A percentile compares a stretch with the other conserved stretches of the same genome.
These are phyloP conservation scores for Fraxinus pennsylvanica DNA, from an alignment of 257 asterid genomes.

Conservation along the genomic window DNA sequence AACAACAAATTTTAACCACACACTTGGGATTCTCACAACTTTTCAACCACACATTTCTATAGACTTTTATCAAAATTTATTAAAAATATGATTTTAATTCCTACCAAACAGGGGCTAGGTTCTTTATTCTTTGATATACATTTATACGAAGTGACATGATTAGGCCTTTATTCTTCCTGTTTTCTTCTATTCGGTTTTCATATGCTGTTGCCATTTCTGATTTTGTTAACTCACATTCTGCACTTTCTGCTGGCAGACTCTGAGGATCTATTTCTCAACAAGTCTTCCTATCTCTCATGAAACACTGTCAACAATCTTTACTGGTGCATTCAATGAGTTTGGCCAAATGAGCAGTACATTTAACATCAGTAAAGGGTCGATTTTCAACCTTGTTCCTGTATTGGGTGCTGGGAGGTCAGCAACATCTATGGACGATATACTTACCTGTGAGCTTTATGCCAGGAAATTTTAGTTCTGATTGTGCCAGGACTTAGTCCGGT, in stretches of 20 bases:
- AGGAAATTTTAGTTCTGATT: constrained; percentile 44
- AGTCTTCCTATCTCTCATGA: constrained; percentile 45
- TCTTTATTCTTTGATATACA: too few species aligned
- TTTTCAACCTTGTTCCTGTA: constrained; percentile 75
- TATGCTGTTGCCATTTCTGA: constrained; percentile 2
- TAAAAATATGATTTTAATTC: too few species aligned
- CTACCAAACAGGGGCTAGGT: too few species aligned
- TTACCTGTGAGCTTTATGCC: constrained; percentile 81
- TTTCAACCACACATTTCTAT: too few species aligned
- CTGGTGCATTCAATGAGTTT: constrained; percentile 52
- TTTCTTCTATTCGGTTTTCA: background rate
- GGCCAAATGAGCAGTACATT: constrained; percentile 43
- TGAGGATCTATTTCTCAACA: constrained; percentile 66
- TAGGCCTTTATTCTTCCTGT: background rate
- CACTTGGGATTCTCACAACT: too few species aligned
- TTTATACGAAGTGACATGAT: background rate
- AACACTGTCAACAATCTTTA: constrained; percentile 51
- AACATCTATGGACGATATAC: constrained; percentile 52
- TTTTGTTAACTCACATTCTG: constrained; percentile 8
- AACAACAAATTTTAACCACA: too few species aligned
- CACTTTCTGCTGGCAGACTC: constrained; percentile 48
- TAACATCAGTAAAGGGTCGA: constrained; percentile 33
- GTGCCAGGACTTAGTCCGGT: background rate
- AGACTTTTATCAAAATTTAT: too few species aligned
- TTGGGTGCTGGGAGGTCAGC: constrained; percentile 73